These are phyloP conservation scores for Pisolithus albus DNA, from an alignment of 768 basidiomycete species.

Conservation along the genomic window DNA sequence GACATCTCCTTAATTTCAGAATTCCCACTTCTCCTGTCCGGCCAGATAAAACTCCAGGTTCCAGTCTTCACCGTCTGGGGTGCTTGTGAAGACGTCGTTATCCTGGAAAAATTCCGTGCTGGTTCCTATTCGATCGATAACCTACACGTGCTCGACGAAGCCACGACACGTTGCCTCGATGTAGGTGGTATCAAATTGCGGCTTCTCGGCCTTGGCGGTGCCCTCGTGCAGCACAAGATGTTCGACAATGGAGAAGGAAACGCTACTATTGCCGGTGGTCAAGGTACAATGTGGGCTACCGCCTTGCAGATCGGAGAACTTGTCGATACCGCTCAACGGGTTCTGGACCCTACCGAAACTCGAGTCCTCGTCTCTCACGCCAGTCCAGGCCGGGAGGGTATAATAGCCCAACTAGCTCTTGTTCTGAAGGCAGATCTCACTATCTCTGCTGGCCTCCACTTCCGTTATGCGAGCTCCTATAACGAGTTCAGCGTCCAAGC, in stretches of 20 bases:
- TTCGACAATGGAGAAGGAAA: slow-evolving; percentile 91
- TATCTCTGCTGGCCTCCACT: slow-evolving; percentile 91
- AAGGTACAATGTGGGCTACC: slow-evolving; percentile 99
- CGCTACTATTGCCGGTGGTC: slow-evolving; percentile 96
- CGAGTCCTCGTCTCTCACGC: slow-evolving; percentile 90
- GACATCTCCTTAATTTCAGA: slow-evolving; percentile 82
- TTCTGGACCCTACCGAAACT: slow-evolving; percentile 89
- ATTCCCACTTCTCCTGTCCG: slow-evolving; percentile 85
- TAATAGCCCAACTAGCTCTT: slow-evolving; percentile 84
- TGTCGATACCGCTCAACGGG: slow-evolving; percentile 92
- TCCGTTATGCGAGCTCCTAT: slow-evolving; percentile 93
- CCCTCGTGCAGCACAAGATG: slow-evolving; percentile 90
- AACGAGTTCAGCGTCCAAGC: slow-evolving; percentile 94
- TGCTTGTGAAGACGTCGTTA: slow-evolving; percentile 89
- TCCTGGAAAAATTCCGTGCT: slow-evolving; percentile 89
- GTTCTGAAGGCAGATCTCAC: slow-evolving; percentile 93
- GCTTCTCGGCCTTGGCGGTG: slow-evolving; percentile 93
- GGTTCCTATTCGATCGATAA: slow-evolving; percentile 82
- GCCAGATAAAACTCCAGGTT: slow-evolving; percentile 83
- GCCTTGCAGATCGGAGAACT: slow-evolving; percentile 97
- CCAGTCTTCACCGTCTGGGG: slow-evolving; percentile 98
- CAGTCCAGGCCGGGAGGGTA: slow-evolving; percentile 86
- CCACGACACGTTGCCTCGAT: slow-evolving; percentile 86
- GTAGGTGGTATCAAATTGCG: slow-evolving; percentile 91
- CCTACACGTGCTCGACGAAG: slow-evolving; percentile 89